Conservation (phyloP, 495 filamentous ascomycete species). For the Daldinia caldariorum region DNA sequence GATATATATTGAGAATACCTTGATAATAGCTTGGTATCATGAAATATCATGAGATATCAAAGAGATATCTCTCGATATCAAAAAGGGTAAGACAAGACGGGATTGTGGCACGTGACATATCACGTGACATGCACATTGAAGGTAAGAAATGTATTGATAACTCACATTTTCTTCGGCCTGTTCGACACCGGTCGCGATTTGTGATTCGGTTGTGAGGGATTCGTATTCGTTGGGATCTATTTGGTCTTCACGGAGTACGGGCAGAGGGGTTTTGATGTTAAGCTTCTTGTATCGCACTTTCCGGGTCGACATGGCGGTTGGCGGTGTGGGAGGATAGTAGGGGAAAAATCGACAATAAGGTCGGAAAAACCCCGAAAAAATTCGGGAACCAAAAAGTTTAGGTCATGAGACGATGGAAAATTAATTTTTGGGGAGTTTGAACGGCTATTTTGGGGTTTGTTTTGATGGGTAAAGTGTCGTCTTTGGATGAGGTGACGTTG, state of each 20-base stretch:
- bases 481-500: constrained; percentile 75
- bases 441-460: constrained; percentile 61
- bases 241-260: constrained; percentile 86
- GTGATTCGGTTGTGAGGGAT: constrained; percentile 62
- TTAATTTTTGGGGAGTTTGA: constrained; percentile 66
- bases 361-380: constrained; percentile 61
- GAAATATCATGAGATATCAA: too few species aligned
- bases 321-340: constrained; percentile 51
- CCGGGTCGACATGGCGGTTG: constrained; percentile 71
- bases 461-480: constrained; percentile 66
- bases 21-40: too few species aligned
- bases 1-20: neutral
- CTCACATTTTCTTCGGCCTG: constrained; percentile 96
- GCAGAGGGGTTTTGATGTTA: constrained; percentile 83
- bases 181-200: constrained; percentile 96
- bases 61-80: constrained; percentile 21
- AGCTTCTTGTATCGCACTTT: constrained; percentile 91
- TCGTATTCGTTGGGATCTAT: constrained; percentile 78
- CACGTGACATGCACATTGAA: constrained; percentile 38
- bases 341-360: constrained; percentile 52
- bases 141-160: constrained; percentile 57
- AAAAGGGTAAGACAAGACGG: neutral
- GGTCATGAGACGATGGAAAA: constrained; percentile 64
- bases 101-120: constrained; percentile 3
- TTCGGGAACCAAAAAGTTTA: constrained; percentile 57